Evolutionary conservation across 345 rosid species (phyloP).

Genomic region (Populus simonii): DNA sequence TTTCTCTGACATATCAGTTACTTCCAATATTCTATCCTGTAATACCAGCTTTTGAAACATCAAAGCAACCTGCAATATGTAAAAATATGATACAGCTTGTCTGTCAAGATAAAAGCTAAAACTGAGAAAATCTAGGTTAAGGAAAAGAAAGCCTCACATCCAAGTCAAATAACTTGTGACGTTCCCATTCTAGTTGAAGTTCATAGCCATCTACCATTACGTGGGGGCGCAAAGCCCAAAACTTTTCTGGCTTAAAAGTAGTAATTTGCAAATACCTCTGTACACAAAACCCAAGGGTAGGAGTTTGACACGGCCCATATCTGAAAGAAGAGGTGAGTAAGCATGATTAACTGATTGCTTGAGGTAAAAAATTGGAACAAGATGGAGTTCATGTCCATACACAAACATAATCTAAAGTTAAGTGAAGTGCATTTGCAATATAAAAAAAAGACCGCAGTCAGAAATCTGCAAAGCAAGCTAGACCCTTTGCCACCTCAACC

Average conservation of each 20-base stretch:
- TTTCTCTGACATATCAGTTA: conserved; percentile 64
- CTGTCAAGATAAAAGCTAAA: neutral
- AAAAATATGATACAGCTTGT: conserved; percentile 8
- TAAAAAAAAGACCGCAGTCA: neutral
- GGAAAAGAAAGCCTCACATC: conserved; percentile 55
- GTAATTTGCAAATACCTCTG: conserved; percentile 86
- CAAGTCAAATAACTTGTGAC: conserved; percentile 73
- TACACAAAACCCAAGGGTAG: conserved; percentile 95
- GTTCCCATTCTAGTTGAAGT: conserved; percentile 91
- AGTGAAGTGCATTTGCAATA: neutral
- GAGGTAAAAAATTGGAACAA: neutral
- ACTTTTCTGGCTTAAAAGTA: conserved; percentile 83
- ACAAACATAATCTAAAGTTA: neutral
- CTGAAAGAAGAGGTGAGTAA: conserved; percentile 47
- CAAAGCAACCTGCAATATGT: conserved; percentile 56
- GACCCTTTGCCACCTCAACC: neutral
- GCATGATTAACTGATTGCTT: conserved; percentile 10
- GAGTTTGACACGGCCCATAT: conserved; percentile 96
- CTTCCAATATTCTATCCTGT: conserved; percentile 70
- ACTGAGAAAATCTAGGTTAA: neutral
- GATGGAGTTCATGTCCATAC: neutral
- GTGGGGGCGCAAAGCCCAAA: conserved; percentile 73
- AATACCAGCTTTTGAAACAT: conserved; percentile 76
- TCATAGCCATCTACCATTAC: conserved; percentile 64
- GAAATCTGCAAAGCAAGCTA: neutral